Conservation (phyloP, 2,329 filamentous ascomycete genomes). For the Ceratocystis variospora region DNA sequence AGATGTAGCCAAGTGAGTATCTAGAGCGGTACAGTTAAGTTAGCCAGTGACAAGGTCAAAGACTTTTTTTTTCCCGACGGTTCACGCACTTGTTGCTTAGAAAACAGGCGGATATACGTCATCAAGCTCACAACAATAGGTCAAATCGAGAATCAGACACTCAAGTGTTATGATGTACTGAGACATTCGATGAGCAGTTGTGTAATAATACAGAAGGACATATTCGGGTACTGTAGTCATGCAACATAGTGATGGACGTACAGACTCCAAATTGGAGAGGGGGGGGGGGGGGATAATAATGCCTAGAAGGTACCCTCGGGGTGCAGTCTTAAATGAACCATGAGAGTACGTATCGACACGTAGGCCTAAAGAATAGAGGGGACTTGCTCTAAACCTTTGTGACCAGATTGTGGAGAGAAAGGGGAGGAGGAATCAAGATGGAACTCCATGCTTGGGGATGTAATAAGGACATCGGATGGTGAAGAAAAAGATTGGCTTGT, state of each 20-base stretch:
- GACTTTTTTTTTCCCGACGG: not conserved
- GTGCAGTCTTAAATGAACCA: not conserved
- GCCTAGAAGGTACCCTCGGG: not conserved
- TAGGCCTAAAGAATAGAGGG: not conserved
- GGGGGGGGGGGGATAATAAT: not conserved
- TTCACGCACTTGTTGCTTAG: not conserved
- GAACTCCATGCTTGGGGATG: not conserved
- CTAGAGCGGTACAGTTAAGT: not conserved
- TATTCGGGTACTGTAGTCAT: not conserved
- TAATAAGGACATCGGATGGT: not conserved
- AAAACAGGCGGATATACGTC: constrained; percentile 3
- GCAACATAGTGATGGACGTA: not conserved
- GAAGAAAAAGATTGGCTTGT: not conserved
- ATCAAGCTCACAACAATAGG: not conserved
- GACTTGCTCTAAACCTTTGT: not conserved
- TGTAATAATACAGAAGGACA: not conserved
- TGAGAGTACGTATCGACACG: not conserved
- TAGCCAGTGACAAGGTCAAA: not conserved
- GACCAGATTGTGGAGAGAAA: not conserved
- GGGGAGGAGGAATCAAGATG: not conserved
- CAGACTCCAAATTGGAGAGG: not conserved
- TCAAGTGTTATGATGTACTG: not conserved
- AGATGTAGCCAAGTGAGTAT: not conserved
- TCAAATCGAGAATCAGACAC: constrained; percentile 1
- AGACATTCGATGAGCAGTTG: not conserved